Percentiles rank a stretch among this genome's conserved stretches.
Evolutionary conservation across 2,329 filamentous ascomycete species (phyloP).

Genomic region (Nectriaceae sp.): DNA sequence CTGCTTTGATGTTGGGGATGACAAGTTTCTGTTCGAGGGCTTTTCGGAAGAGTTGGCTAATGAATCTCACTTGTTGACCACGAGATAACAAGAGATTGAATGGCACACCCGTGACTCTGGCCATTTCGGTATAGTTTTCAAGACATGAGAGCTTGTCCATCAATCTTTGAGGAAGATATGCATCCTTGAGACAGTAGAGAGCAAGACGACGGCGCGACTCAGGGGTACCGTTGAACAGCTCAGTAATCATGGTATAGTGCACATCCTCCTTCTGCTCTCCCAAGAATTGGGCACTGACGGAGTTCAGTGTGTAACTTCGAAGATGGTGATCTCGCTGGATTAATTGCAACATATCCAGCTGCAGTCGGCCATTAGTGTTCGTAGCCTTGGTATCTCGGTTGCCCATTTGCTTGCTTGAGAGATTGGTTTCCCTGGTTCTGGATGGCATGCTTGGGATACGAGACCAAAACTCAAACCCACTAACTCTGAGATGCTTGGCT

Average conservation of each 20-base stretch:
- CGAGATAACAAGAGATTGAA: constrained; percentile 92
- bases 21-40: constrained; percentile 91
- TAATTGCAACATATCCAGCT: constrained; percentile 91
- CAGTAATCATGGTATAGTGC: constrained; percentile 98
- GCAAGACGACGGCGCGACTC: constrained; percentile 89
- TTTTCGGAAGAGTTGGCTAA: constrained; percentile 96
- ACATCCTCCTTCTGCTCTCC: constrained; percentile 99
- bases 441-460: constrained; percentile 73
- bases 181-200: constrained; percentile 96
- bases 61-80: constrained; percentile 96
- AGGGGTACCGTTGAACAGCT: constrained; percentile 92
- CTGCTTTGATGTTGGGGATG: constrained; percentile 79
- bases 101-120: constrained; percentile 95
- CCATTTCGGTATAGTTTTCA: constrained; percentile 99
- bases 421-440: constrained; percentile 75
- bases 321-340: constrained; percentile 94
- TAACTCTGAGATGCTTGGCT: constrained; percentile 79
- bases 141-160: constrained; percentile 98
- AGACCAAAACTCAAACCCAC: constrained; percentile 84
- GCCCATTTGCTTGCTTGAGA: constrained; percentile 98
- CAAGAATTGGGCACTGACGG: constrained; percentile 90
- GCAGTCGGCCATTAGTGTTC: constrained; percentile 90
- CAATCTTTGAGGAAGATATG: constrained; percentile 87
- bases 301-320: constrained; percentile 95
- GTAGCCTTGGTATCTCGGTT: constrained; percentile 92